Base-by-base conservation (phyloP, 257 asterid species). In the Ligustrum vulgare region DNA sequence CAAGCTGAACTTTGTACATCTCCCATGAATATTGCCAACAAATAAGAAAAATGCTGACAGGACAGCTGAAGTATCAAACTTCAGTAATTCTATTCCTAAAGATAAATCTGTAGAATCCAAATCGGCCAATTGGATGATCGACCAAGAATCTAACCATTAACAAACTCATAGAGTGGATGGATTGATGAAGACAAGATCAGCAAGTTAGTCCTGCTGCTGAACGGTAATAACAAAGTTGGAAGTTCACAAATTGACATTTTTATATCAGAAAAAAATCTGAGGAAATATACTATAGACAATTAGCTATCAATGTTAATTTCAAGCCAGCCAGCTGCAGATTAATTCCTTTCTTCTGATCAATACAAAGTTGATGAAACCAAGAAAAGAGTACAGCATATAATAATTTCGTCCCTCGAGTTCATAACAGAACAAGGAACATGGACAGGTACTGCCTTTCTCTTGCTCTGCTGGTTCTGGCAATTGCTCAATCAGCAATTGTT, bases 291-390 rank as follows among this genome's bases (percentile, higher is more conserved):
- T 71, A 35, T 60, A 43, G 6, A 43, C 6, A 45, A 13, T 45
- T 45, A 62, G 15, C 32, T 60, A 43, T 31, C 67, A 71, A 74
- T 31, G 71, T 80, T 77, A 83, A 67, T 76, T 74, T 70, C 87
- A 1, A 8, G 65, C 65, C 67, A 63, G n/a, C 49, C 58, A 2
- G 79, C 73, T 72, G 35, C 10, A 67, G 49, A 58, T 69, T 60
- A 65, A 58, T 39, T 67, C 34, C 15, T 39, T 39, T 39, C 47
- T 39, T 39, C 47, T 37, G 45, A 37, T 37, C 11, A 37, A 37
- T 2, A 37, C 45, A 37, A 37, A 70, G 8, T 78, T 65, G 88
- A 85, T 82, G 80, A 72, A 72, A 82, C 31, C 86, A 80, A 85
- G 83, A 72, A 82, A 58, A 45, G 71, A 69, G 45, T 56, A 71